Evolutionary conservation across 1,284 basidiomycete species (phyloP), one percentile per base, ranked within the genome.

Genomic region (Fomes fomentarius): DNA sequence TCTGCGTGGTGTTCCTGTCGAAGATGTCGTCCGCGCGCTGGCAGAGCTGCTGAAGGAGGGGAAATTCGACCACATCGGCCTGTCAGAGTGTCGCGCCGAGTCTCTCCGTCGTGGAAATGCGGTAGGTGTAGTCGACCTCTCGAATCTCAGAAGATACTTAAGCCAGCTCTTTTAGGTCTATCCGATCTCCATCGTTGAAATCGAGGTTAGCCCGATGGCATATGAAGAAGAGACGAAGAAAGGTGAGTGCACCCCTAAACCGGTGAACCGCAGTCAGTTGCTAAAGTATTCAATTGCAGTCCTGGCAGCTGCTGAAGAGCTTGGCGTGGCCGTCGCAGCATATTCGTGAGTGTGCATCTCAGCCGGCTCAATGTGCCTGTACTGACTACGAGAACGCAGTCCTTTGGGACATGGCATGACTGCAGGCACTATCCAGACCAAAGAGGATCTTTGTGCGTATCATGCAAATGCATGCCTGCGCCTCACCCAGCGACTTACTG

Each of bases 161-260:
- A n/a, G n/a, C n/a, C n/a, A n/a, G n/a, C 35, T 30, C 19, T 40
- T 15, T 2, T 15, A 55, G 77, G 71, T 81, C 25, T 65, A 73
- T 47, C 78, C 76, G 1, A 73, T 83, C 42, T 68, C 76, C 3
- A 69, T 72, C 4, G 76, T 79, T 30, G 82, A 84, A 65, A 80
- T 82, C 50, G 81, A 84, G 66, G 69, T 82, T 38, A 81, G 79
- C 37, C 72, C 79, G 12, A 82, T 78, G 73, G 68, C 72, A 1
- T 77, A 76, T 51, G 78, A 79, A 48, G 69, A 78, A 28, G 79
- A 81, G 58, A 74, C 71, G 1, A 72, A 70, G 62, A 73, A 74
- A 60, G 74, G 74, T 74, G n/a, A 9, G 53, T 30, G 28, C 28
- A 30, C n/a, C 26, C n/a, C n/a, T n/a, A n/a, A n/a, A n/a, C n/a